Conservation (phyloP, 345 rosid species). For the Adansonia digitata region DNA sequence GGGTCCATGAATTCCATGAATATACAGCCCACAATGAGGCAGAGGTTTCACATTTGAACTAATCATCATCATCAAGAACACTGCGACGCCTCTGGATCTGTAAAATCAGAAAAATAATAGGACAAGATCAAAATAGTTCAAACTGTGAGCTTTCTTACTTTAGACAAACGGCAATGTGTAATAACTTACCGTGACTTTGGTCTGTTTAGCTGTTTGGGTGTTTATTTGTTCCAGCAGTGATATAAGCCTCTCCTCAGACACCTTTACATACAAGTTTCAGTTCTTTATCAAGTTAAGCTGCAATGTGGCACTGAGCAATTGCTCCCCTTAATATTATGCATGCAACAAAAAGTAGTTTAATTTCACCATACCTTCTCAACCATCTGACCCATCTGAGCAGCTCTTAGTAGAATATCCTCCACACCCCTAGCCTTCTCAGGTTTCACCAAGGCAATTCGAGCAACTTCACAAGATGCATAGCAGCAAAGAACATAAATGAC, state of each 20-base stretch:
- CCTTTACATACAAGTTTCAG: constrained; percentile 33
- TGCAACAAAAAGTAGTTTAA: not conserved
- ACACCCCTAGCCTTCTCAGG: constrained; percentile 97
- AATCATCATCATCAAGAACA: constrained; percentile 83
- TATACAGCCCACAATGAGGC: constrained; percentile 7
- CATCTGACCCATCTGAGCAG: constrained; percentile 92
- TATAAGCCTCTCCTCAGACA: constrained; percentile 87
- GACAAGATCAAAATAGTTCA: not conserved
- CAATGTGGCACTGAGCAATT: not conserved
- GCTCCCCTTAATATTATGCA: not conserved
- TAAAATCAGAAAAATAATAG: not conserved
- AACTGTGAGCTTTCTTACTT: not conserved
- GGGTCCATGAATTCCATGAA: not conserved
- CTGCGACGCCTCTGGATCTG: constrained; percentile 96
- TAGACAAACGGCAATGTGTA: not conserved
- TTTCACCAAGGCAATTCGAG: constrained; percentile 94
- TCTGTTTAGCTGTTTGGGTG: constrained; percentile 83
- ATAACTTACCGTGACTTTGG: constrained; percentile 79
- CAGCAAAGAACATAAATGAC: not conserved
- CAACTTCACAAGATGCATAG: constrained; percentile 36
- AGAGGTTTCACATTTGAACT: constrained; percentile 19
- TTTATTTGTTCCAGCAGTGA: constrained; percentile 86
- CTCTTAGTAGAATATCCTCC: constrained; percentile 81
- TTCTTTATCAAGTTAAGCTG: not conserved
- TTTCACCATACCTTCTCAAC: constrained; percentile 65